Percentiles rank a stretch among this genome's conserved stretches.
Conservation (phyloP, 495 filamentous ascomycete species). For the Haplographium delicatum region DNA sequence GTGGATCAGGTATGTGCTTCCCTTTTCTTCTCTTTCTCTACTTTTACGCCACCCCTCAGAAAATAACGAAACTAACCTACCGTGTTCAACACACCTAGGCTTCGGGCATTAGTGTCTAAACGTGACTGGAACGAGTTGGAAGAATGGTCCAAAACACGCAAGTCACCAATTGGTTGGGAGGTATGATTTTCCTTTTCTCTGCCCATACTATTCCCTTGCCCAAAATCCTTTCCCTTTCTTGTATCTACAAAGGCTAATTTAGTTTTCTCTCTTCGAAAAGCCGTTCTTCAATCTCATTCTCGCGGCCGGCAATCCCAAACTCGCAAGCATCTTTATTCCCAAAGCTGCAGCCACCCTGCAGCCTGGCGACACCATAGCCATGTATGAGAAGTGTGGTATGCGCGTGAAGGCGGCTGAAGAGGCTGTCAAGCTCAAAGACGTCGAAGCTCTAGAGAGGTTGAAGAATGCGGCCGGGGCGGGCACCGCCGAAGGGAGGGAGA, state of each 20-base stretch:
- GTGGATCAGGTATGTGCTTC: conserved; percentile 61
- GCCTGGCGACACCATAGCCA: conserved; percentile 64
- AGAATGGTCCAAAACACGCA: conserved; percentile 64
- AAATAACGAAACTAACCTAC: conserved; percentile 1
- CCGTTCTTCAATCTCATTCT: conserved; percentile 90
- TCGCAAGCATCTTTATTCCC: conserved; percentile 78
- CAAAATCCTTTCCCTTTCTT: no score
- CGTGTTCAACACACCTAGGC: conserved; percentile 33
- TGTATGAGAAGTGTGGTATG: conserved; percentile 96
- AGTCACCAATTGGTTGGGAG: conserved; percentile 96
- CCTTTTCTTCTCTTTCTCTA: background rate
- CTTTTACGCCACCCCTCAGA: no score
- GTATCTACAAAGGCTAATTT: conserved; percentile 1
- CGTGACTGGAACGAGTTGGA: conserved; percentile 91
- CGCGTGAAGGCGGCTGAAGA: conserved; percentile 88
- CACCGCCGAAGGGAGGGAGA: conserved; percentile 24
- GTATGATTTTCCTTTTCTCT: conserved; percentile 9
- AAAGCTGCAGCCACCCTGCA: conserved; percentile 49
- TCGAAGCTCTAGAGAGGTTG: conserved; percentile 43
- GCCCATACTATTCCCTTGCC: no score
- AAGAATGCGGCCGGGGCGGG: conserved; percentile 19
- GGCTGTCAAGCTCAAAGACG: conserved; percentile 75
- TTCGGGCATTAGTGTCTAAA: conserved; percentile 82
- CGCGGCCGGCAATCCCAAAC: conserved; percentile 81
- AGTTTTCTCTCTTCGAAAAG: conserved; percentile 32